phyloP scores from a whole-genome alignment of 768 basidiomycete genomes.

The Psilocybe sp. region DNA sequence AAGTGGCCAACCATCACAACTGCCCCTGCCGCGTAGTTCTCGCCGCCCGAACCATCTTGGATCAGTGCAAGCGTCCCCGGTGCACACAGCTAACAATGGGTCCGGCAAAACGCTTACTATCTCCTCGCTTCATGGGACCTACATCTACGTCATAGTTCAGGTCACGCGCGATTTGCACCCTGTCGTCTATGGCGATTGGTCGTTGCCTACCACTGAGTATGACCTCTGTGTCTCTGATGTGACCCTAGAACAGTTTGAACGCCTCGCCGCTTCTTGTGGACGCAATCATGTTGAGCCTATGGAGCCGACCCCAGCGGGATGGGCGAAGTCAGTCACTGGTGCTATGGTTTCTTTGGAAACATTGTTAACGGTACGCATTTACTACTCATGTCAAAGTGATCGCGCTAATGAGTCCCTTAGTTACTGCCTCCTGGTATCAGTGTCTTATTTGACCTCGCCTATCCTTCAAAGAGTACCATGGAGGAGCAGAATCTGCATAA shows the following conservation, averaged over 20 bases:
- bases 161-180: constrained; percentile 92
- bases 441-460: constrained; percentile 81
- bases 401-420: constrained; percentile 31
- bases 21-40: constrained; percentile 33
- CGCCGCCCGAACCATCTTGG: constrained; percentile 44
- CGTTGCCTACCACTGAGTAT: constrained; percentile 67
- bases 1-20: constrained; percentile 40
- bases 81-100: constrained; percentile 45
- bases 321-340: constrained; percentile 42
- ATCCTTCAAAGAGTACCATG: constrained; percentile 53
- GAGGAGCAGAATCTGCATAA: constrained; percentile 40
- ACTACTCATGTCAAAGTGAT: background rate
- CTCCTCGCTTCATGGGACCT: constrained; percentile 88
- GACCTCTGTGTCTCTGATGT: constrained; percentile 84
- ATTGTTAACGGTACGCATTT: background rate
- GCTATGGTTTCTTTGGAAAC: constrained; percentile 55
- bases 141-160: constrained; percentile 83
- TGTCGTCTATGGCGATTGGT: constrained; percentile 76
- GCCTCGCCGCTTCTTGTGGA: constrained; percentile 53
- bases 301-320: constrained; percentile 27
- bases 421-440: constrained; percentile 61
- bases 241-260: constrained; percentile 76
- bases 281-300: constrained; percentile 25
- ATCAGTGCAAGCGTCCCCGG: constrained; percentile 69
- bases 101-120: constrained; percentile 68